Conservation (phyloP, 2,329 filamentous ascomycete species). For the Aureobasidium sp. region DNA sequence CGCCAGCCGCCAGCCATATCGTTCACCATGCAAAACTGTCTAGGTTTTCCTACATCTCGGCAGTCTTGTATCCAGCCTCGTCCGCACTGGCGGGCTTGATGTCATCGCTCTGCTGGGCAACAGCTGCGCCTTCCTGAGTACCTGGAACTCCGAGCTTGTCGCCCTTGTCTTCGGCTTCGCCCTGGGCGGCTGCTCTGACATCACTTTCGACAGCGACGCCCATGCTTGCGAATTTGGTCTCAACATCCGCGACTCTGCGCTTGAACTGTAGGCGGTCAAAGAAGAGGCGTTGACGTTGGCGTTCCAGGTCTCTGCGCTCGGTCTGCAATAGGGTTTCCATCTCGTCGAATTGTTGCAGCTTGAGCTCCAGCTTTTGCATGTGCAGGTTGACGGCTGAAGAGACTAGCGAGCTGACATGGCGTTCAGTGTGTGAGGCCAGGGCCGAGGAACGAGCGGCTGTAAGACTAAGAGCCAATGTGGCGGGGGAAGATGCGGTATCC, state of each 20-base stretch:
- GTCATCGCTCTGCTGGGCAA: background rate
- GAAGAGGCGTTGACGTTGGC: slow-evolving; percentile 86
- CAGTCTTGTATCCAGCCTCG: background rate
- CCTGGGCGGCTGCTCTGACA: slow-evolving; percentile 4
- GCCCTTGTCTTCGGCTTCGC: background rate
- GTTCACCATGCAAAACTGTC: background rate
- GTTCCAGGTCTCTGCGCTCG: slow-evolving; percentile 85
- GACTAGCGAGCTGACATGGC: slow-evolving; percentile 89
- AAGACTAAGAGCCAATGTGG: slow-evolving; percentile 75
- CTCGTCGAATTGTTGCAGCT: slow-evolving; percentile 91
- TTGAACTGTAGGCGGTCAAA: slow-evolving; percentile 86
- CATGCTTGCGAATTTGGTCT: slow-evolving; percentile 43
- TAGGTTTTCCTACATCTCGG: background rate
- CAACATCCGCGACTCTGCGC: slow-evolving; percentile 72
- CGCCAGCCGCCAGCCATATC: background rate
- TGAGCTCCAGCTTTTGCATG: slow-evolving; percentile 91
- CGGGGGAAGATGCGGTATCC: slow-evolving; percentile 29
- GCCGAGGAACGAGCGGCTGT: slow-evolving; percentile 79
- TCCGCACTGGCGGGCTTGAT: background rate
- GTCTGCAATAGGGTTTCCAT: slow-evolving; percentile 88
- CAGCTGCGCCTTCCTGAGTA: slow-evolving; percentile 1
- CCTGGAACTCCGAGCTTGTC: slow-evolving; percentile 1
- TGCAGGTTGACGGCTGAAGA: slow-evolving; percentile 87
- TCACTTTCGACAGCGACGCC: slow-evolving; percentile 15
- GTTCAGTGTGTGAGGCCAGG: slow-evolving; percentile 90